A percentile compares a stretch with the other conserved stretches of the same genome.
Evolutionary conservation across 495 filamentous ascomycete genomes (phyloP).

Genomic region (Lophiostoma macrostomum): DNA sequence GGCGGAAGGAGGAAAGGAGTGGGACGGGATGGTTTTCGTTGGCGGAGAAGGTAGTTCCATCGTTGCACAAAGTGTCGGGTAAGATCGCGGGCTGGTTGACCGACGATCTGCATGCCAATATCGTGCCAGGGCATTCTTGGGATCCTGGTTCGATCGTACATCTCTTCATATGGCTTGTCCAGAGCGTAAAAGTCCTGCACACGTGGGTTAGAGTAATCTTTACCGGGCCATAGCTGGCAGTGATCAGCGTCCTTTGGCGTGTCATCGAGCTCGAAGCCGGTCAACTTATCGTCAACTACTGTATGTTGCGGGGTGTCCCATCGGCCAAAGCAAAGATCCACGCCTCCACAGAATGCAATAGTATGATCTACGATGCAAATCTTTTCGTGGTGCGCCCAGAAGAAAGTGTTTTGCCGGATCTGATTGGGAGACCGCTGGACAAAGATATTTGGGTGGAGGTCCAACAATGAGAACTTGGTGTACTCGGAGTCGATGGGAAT

Average conservation of each 20-base stretch:
- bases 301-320: conserved; percentile 96
- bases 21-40: conserved; percentile 87
- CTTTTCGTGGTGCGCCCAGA: conserved; percentile 99
- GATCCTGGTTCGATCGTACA: conserved; percentile 88
- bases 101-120: conserved; percentile 97
- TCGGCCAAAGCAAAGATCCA: conserved; percentile 94
- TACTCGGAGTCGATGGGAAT: conserved; percentile 99
- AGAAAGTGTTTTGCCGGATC: conserved; percentile 98
- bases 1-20: conserved; percentile 92
- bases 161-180: conserved; percentile 95
- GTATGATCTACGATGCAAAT: conserved; percentile 94
- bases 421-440: conserved; percentile 96
- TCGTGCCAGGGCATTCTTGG: conserved; percentile 99
- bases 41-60: conserved; percentile 96
- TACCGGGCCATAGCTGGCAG: conserved; percentile 95
- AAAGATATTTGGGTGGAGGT: conserved; percentile 93
- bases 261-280: conserved; percentile 80
- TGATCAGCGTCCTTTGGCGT: conserved; percentile 84
- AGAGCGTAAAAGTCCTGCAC: conserved; percentile 93
- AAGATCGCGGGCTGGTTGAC: conserved; percentile 90
- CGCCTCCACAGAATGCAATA: conserved; percentile 91
- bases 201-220: conserved; percentile 96
- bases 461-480: conserved; percentile 94
- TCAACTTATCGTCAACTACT: conserved; percentile 88
- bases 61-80: conserved; percentile 97